Evolutionary conservation across 2,329 filamentous ascomycete genomes (phyloP).

Genomic region (Colletotrichum camelliae): DNA sequence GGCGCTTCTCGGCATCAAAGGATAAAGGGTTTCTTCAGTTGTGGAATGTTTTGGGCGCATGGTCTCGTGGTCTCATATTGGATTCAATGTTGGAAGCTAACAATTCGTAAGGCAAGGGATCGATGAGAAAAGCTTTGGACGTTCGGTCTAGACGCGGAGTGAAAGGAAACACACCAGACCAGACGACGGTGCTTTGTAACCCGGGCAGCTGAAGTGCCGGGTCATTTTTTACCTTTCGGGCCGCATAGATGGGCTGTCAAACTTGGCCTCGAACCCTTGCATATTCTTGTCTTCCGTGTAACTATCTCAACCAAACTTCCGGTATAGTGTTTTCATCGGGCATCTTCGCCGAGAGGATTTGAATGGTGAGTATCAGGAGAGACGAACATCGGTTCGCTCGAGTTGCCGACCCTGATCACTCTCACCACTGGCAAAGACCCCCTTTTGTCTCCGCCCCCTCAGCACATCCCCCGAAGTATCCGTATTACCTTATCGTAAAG

Average conservation of each 20-base stretch:
- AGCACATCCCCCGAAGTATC: background rate
- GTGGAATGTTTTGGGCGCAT: background rate
- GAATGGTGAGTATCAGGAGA: background rate
- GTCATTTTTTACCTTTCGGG: background rate
- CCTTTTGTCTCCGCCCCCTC: conserved; percentile 1
- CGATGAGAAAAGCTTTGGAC: background rate
- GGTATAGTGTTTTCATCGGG: background rate
- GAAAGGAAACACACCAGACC: background rate
- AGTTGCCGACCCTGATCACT: background rate
- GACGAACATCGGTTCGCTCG: background rate
- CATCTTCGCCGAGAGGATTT: background rate
- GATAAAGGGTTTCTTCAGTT: background rate
- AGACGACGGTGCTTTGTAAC: background rate
- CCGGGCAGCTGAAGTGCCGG: background rate
- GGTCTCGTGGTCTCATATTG: background rate
- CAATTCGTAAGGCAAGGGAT: background rate
- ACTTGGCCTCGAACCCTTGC: background rate
- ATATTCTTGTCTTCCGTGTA: background rate
- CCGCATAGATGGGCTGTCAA: background rate
- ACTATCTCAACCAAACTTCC: background rate
- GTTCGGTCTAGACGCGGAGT: background rate
- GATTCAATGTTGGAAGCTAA: background rate
- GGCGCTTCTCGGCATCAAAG: background rate
- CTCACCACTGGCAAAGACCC: background rate
- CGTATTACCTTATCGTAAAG: conserved; percentile 6